phyloP scores from a whole-genome alignment of 106 monocot genomes.

The Dioscorea zingiberensis region DNA sequence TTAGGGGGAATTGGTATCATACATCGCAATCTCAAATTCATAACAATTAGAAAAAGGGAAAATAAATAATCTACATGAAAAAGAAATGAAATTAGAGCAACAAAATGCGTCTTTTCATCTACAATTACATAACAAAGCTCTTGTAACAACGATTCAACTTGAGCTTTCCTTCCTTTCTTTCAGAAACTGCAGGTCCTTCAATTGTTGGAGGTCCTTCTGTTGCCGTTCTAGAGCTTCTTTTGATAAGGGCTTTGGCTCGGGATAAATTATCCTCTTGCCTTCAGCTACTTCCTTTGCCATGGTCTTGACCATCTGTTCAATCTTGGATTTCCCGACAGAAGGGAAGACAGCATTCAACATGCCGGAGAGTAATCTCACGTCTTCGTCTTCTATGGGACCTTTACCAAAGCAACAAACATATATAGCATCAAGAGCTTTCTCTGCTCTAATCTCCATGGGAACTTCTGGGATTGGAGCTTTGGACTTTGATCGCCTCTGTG shows the following conservation, averaged over 20 bases:
- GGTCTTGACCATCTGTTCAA: constrained; percentile 41
- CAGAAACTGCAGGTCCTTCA: constrained; percentile 80
- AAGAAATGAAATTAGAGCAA: too few relatives aligned
- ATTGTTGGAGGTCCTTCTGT: constrained; percentile 58
- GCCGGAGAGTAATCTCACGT: constrained; percentile 39
- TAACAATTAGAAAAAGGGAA: too few relatives aligned
- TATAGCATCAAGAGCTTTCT: constrained; percentile 91
- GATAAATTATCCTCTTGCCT: constrained; percentile 39
- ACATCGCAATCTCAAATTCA: too few relatives aligned
- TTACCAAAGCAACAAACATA: constrained; percentile 81
- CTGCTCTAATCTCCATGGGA: constrained; percentile 71
- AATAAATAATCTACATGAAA: too few relatives aligned
- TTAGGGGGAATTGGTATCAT: too few relatives aligned
- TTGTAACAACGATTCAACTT: constrained; percentile 6
- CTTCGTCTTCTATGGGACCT: constrained; percentile 83
- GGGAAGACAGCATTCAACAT: constrained; percentile 78
- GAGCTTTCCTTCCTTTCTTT: constrained; percentile 42
- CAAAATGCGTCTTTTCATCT: too few relatives aligned
- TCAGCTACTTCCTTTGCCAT: constrained; percentile 45
- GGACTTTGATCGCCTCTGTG: constrained; percentile 67
- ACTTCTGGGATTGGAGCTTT: constrained; percentile 56
- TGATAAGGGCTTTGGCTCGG: constrained; percentile 47
- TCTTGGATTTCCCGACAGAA: constrained; percentile 40
- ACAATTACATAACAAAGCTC: too few relatives aligned
- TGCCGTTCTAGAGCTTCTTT: constrained; percentile 75